A percentile compares a stretch with the other conserved stretches of the same genome.
These are phyloP conservation scores for Pseudogymnoascus verrucosus DNA, from an alignment of 2,329 filamentous ascomycete genomes.

Conservation along the genomic window DNA sequence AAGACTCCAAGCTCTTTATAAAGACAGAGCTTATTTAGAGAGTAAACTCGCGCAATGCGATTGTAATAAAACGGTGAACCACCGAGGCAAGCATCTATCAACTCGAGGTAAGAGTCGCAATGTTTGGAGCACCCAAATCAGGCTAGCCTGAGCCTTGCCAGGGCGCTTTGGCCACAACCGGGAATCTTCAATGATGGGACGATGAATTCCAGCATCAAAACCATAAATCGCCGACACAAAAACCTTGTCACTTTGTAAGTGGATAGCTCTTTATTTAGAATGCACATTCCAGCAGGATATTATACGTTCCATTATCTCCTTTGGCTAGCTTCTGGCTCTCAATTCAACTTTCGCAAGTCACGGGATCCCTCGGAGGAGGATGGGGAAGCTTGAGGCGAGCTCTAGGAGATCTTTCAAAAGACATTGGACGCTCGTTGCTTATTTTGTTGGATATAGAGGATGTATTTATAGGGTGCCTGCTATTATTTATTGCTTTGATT, in stretches of 20 bases:
- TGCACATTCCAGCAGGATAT: background rate
- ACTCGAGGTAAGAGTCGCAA: background rate
- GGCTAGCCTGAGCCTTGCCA: background rate
- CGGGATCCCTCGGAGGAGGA: background rate
- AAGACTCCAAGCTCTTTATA: background rate
- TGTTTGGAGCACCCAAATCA: background rate
- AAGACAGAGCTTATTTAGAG: background rate
- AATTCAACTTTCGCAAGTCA: background rate
- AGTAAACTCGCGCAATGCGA: background rate
- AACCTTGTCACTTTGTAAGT: background rate
- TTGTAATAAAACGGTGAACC: background rate
- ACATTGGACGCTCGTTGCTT: background rate
- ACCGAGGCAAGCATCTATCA: background rate
- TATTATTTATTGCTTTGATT: background rate
- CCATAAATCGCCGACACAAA: background rate
- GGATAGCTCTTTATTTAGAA: background rate
- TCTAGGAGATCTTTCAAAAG: background rate
- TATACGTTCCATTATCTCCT: background rate
- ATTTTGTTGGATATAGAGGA: background rate
- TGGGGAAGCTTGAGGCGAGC: background rate
- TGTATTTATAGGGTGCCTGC: background rate
- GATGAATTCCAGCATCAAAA: background rate
- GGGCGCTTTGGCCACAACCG: background rate
- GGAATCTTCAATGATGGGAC: background rate
- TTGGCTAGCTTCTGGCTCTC: background rate